These are phyloP conservation scores for Oryza meridionalis DNA, from an alignment of 176 grass and related monocot genomes.

Conservation along the genomic window DNA sequence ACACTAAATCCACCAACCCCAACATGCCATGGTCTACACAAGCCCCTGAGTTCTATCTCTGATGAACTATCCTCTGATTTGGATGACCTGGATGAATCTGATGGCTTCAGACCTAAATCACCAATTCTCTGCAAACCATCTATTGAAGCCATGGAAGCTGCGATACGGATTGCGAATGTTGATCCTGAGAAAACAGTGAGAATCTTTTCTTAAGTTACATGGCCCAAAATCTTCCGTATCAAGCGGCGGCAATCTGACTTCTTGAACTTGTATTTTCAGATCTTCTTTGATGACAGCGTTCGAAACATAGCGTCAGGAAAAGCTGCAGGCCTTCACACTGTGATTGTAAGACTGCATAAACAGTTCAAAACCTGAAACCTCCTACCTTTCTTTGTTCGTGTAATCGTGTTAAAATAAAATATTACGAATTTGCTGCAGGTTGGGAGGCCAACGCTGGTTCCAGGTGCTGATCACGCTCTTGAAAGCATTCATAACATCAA, in stretches of 20 bases:
- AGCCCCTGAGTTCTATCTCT: not conserved
- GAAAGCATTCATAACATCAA: slow-evolving; percentile 81
- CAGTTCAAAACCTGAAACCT: not conserved
- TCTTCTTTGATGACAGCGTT: slow-evolving; percentile 71
- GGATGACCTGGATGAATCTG: not conserved
- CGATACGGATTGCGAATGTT: slow-evolving; percentile 51
- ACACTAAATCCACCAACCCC: slow-evolving; percentile 52
- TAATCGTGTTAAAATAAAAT: not conserved
- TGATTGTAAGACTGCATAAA: slow-evolving; percentile 52
- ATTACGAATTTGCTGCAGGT: slow-evolving; percentile 50
- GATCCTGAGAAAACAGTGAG: slow-evolving; percentile 62
- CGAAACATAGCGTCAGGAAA: slow-evolving; percentile 75
- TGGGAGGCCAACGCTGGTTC: slow-evolving; percentile 41
- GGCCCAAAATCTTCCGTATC: not conserved
- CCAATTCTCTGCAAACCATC: slow-evolving; percentile 70
- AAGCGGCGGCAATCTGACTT: not conserved
- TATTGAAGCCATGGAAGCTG: slow-evolving; percentile 66
- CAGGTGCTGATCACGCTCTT: slow-evolving; percentile 60
- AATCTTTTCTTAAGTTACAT: not conserved
- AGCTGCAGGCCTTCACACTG: slow-evolving; percentile 61
- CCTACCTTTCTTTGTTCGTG: not conserved
- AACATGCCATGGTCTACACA: not conserved
- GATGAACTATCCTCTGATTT: slow-evolving; percentile 33
- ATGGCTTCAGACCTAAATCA: slow-evolving; percentile 40
- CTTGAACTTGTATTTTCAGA: slow-evolving; percentile 41